Percentiles rank a stretch among this genome's conserved stretches.
These are phyloP conservation scores for Coleophoma crateriformis DNA, from an alignment of 2,329 filamentous ascomycete genomes.

Conservation along the genomic window DNA sequence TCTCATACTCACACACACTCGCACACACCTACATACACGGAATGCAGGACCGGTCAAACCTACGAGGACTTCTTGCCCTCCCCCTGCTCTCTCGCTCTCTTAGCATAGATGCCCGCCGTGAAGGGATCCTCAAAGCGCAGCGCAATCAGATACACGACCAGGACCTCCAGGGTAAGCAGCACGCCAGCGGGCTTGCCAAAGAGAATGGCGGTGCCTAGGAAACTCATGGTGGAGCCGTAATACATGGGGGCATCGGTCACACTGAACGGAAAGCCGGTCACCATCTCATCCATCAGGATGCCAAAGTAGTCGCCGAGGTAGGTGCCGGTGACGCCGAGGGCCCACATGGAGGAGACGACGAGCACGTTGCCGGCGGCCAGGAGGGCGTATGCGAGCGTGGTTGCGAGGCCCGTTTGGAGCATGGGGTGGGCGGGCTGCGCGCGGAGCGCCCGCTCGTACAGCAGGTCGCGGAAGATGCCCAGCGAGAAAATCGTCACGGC, in stretches of 20 bases:
- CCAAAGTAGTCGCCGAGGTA: slow-evolving; percentile 99
- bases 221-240: slow-evolving; percentile 87
- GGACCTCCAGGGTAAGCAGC: slow-evolving; percentile 68
- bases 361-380: slow-evolving; percentile 75
- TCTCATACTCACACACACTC: too few species aligned
- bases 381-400: slow-evolving; percentile 64
- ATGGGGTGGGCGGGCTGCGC: slow-evolving; percentile 70
- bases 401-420: slow-evolving; percentile 54
- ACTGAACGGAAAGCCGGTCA: slow-evolving; percentile 95
- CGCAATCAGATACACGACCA: slow-evolving; percentile 73
- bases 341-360: slow-evolving; percentile 85
- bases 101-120: slow-evolving; percentile 86
- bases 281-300: slow-evolving; percentile 91
- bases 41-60: neutral
- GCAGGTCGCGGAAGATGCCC: slow-evolving; percentile 79
- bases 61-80: slow-evolving; percentile 21
- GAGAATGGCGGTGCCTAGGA: slow-evolving; percentile 79
- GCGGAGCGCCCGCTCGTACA: slow-evolving; percentile 81
- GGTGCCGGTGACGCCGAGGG: slow-evolving; percentile 87
- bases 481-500: slow-evolving; percentile 86
- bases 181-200: slow-evolving; percentile 85
- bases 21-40: too few species aligned
- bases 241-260: slow-evolving; percentile 93
- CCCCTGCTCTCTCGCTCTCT: slow-evolving; percentile 59
- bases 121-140: slow-evolving; percentile 90